Evolutionary conservation across 495 filamentous ascomycete species (phyloP).

Genomic region (Penicillium ochrochloron): DNA sequence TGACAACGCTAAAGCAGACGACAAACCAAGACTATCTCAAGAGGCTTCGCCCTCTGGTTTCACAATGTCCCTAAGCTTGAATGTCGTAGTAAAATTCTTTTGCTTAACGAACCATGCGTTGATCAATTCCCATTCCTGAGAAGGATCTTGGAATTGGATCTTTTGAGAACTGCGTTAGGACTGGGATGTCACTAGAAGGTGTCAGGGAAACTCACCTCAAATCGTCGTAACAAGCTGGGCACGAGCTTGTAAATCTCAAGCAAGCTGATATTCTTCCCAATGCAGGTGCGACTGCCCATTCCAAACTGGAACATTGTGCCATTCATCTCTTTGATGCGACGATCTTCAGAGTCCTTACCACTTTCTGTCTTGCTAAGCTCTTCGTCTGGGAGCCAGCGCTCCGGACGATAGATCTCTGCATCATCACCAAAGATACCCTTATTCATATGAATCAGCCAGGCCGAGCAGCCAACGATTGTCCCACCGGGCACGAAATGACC

Average conservation of each 20-base stretch:
- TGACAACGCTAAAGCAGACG: not conserved
- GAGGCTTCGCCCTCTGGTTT: slow-evolving; percentile 2
- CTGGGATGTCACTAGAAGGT: not conserved
- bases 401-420: slow-evolving; percentile 60
- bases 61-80: slow-evolving; percentile 21
- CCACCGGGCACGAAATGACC: slow-evolving; percentile 61
- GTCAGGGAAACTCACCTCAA: slow-evolving; percentile 21
- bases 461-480: slow-evolving; percentile 64
- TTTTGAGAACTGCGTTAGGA: not conserved
- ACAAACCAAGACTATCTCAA: not conserved
- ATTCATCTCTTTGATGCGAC: slow-evolving; percentile 24
- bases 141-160: slow-evolving; percentile 34
- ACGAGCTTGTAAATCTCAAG: slow-evolving; percentile 40
- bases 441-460: slow-evolving; percentile 65
- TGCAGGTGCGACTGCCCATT: slow-evolving; percentile 32
- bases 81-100: slow-evolving; percentile 21
- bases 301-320: slow-evolving; percentile 29
- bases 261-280: slow-evolving; percentile 36
- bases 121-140: slow-evolving; percentile 29
- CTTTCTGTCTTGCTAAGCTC: slow-evolving; percentile 14
- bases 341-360: slow-evolving; percentile 13
- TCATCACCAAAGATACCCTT: slow-evolving; percentile 63
- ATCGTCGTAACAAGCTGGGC: slow-evolving; percentile 25
- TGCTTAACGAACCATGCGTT: slow-evolving; percentile 29
- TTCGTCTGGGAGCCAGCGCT: slow-evolving; percentile 60